A percentile compares a stretch with the other conserved stretches of the same genome.
Conservation (phyloP, 306 rosid genomes). For the Vigna nakashimae region DNA sequence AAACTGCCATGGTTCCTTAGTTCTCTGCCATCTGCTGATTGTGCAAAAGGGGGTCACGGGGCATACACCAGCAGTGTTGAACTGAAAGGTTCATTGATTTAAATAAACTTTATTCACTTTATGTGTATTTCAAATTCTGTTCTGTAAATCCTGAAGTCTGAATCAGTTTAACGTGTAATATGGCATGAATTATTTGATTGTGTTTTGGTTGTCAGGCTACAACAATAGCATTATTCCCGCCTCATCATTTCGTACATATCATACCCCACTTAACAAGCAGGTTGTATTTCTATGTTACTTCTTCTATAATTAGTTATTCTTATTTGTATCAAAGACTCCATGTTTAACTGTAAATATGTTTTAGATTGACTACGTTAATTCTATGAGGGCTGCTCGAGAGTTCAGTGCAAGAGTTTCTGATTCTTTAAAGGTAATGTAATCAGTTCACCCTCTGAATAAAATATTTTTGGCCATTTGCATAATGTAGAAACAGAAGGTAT, state of each 20-base stretch:
- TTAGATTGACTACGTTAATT: conserved; percentile 84
- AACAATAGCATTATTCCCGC: conserved; percentile 83
- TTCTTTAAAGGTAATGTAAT: conserved; percentile 77
- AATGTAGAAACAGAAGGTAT: conserved; percentile 18
- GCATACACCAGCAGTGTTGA: conserved; percentile 97
- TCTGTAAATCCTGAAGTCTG: conserved; percentile 20
- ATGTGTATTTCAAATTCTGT: conserved; percentile 12
- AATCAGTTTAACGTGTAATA: conserved; percentile 9
- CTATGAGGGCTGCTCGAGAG: conserved; percentile 96
- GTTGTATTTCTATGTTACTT: conserved; percentile 50
- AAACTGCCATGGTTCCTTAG: conserved; percentile 95
- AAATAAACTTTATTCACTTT: conserved; percentile 20
- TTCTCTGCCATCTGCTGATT: conserved; percentile 96
- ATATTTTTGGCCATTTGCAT: conserved; percentile 2
- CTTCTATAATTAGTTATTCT: conserved; percentile 18
- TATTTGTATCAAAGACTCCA: conserved; percentile 28
- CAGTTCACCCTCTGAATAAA: conserved; percentile 19
- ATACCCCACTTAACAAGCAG: conserved; percentile 98
- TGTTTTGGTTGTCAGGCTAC: conserved; percentile 60
- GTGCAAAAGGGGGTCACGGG: conserved; percentile 99
- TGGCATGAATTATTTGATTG: conserved; percentile 30
- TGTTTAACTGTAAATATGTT: conserved; percentile 43
- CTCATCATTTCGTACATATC: conserved; percentile 95
- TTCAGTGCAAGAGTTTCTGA: conserved; percentile 87
- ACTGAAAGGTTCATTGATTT: conserved; percentile 70